These are phyloP conservation scores for Serendipita sp. DNA, from an alignment of 768 basidiomycete genomes.

Conservation along the genomic window DNA sequence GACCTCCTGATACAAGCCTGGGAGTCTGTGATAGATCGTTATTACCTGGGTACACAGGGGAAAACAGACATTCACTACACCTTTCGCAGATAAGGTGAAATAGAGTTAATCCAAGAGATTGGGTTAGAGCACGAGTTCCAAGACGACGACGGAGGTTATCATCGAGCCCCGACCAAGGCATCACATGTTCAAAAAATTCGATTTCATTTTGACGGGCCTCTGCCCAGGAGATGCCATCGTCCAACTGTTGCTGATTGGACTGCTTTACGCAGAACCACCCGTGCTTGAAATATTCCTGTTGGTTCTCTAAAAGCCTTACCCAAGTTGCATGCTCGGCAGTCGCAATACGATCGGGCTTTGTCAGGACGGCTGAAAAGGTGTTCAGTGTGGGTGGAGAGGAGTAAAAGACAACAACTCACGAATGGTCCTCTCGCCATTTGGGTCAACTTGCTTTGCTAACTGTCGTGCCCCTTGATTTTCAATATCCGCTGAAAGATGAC, in stretches of 20 bases:
- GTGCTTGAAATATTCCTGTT: conserved; percentile 23
- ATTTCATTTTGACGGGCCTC: conserved; percentile 42
- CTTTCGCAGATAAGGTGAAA: not conserved
- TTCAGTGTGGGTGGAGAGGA: not conserved
- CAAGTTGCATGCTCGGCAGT: conserved; percentile 37
- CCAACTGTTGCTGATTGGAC: conserved; percentile 34
- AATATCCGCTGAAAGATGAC: conserved; percentile 42
- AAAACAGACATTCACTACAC: not conserved
- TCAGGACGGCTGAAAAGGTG: conserved; percentile 39
- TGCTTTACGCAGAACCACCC: conserved; percentile 48
- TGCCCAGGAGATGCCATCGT: conserved; percentile 37
- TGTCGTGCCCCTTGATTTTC: conserved; percentile 62
- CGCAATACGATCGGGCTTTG: conserved; percentile 56
- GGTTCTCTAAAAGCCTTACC: conserved; percentile 20
- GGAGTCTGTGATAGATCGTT: conserved; percentile 28
- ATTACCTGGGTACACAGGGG: too few relatives aligned
- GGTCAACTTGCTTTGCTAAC: conserved; percentile 43
- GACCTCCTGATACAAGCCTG: conserved; percentile 43
- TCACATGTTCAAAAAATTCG: conserved; percentile 29
- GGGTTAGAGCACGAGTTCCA: conserved; percentile 24
- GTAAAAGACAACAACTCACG: conserved; percentile 26
- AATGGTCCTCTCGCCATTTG: conserved; percentile 48
- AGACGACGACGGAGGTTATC: not conserved
- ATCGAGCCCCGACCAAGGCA: conserved; percentile 10
- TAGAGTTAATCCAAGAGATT: conserved; percentile 28